Base-by-base conservation (phyloP, 2,329 filamentous ascomycete genomes). In the Ophiostoma australiae region DNA sequence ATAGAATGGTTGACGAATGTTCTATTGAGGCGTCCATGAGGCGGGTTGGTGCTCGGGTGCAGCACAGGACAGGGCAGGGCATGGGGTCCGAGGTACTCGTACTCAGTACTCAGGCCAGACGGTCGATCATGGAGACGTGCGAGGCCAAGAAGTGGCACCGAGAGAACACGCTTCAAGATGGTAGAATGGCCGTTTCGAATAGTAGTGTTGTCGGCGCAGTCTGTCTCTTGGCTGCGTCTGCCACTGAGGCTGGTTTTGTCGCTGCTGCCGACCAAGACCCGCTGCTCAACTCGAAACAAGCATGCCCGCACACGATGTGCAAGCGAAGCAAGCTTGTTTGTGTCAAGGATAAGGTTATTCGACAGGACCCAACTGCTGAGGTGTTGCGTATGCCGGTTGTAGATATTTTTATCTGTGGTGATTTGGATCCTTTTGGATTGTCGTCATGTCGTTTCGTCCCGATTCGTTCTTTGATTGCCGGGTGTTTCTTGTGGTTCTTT, bases 311-410 rank as follows among this genome's bases (percentile, higher is more conserved):
- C 20, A 67, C 44, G 44, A 58, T 13, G 52, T 58, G 52, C 52
- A 58, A 61, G 70, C 70, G 48, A 65, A 68, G 70, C 70, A 63
- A 65, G 66, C 70, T 39, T 68, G 48, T 23, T 61, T 63, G 63
- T 35, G 69, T 37, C 58, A 63, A 41, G 35, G 63, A 23, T 55
- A 69, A 66, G 41, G 67, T 69, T 69, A 52, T 52, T 66, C 58
- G 33, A 31, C 33, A 31, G 39, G 44, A 44, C 31, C 44, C 37
- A 37, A n/a, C 61, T 70, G 23, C 8, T 20, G 44, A 48, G 20
- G 10, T 67, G 41, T 13, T 23, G 63, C 27, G 27, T 33, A 13
- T 63, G 58, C 58, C 15, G 52, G 11, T 8, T 33, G 58, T 35
- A 63, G 11, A 63, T 63, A 27, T 27, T 23, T 23, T 31, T 58